Conservation (phyloP, 108 stramenopile species). For the Aurantiochytrium sp. region DNA sequence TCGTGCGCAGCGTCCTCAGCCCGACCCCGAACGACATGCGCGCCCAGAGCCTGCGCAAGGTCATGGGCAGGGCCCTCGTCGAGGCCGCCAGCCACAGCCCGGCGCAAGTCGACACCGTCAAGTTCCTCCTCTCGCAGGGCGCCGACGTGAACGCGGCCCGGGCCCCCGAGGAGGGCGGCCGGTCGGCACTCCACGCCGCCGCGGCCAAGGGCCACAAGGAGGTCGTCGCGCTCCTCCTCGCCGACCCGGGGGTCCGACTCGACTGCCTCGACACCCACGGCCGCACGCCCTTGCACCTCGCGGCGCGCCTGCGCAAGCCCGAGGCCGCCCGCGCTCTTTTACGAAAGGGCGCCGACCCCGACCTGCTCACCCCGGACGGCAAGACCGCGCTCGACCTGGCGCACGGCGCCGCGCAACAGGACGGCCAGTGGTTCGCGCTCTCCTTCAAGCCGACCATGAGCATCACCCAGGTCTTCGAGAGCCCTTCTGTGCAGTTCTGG, state of each 20-base stretch:
- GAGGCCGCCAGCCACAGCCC: not conserved
- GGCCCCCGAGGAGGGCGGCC: not conserved
- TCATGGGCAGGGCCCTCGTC: not conserved
- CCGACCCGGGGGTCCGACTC: not conserved
- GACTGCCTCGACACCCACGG: not conserved
- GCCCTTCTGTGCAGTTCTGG: not conserved
- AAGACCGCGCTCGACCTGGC: not conserved
- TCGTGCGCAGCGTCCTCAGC: not conserved
- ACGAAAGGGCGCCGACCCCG: not conserved
- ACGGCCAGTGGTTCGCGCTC: not conserved
- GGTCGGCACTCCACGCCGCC: not conserved
- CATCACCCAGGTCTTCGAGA: slow-evolving; percentile 13
- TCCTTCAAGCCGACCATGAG: not conserved
- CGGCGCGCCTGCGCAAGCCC: not conserved
- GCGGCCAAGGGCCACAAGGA: slow-evolving; percentile 21
- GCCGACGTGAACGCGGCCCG: not conserved
- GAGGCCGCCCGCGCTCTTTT: not conserved
- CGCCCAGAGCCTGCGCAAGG: too few species aligned
- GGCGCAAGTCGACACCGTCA: not conserved
- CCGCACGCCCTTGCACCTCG: not conserved
- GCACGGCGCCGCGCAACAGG: not conserved
- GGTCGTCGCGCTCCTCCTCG: not conserved
- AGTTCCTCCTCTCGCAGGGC: not conserved
- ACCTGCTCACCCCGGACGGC: not conserved
- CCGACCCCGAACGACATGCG: not conserved